Base-by-base conservation (phyloP, 2,329 filamentous ascomycete species). In the Scytalidium lignicola region DNA sequence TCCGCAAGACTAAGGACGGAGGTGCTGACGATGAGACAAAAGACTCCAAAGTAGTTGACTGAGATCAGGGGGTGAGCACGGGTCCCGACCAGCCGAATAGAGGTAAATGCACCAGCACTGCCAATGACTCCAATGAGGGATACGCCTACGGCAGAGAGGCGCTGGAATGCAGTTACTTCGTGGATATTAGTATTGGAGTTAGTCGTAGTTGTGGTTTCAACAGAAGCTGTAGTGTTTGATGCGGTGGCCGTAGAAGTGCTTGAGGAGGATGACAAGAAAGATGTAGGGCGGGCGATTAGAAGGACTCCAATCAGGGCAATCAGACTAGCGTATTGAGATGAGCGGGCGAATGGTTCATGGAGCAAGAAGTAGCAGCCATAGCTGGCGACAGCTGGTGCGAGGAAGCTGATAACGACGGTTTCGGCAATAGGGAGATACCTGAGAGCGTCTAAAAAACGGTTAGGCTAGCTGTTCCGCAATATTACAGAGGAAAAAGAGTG, bases 371-470 rank as follows among this genome's bases (percentile, higher is more conserved):
- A 90, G 64, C 90, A 95, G 17, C 86, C 78, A 70, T 91, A 89
- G 50, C 88, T 89, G 18, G 88, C 80, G 5, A 95, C 74, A 13
- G 85, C 85, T 0, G 91, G 91, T 0, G 86, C 81, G 5, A 96
- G 75, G 63, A 96, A 96, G 8, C 89, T 93, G 47, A 96, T 85
- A 28, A 96, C 90, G 0, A 88, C 93, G 2, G 90, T 90, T 64
- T 96, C 90, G 15, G 89, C 86, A 2, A 96, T 76, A 0, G 89
- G 88, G 2, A 96, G 78, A 59, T 95, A 95, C 62, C 88, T 78
- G 50, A 88, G 70, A 7, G 81, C 85, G 59, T 83, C 74, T 75
- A 49, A 5, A 15, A 7, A n/a, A 2, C 15, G 47, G 29, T 55
- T 47, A 53, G 23, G 15, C 15, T 37, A 37, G 32, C n/a, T n/a